These are phyloP conservation scores for Conticribra weissflogii DNA, from an alignment of 108 stramenopile species.

Conservation along the genomic window DNA sequence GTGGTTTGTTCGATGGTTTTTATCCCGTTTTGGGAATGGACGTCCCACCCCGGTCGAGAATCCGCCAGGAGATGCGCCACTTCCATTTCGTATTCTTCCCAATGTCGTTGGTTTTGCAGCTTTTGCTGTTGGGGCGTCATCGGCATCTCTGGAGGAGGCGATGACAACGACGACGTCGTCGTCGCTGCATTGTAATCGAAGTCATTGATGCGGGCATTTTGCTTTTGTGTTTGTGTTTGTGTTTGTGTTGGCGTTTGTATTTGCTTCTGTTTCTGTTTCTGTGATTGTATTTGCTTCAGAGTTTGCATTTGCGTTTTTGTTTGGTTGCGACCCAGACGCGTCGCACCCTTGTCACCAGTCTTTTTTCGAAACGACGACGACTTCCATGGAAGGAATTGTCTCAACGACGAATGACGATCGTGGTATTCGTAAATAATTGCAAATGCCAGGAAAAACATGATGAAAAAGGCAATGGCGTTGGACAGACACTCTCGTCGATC, in stretches of 20 bases:
- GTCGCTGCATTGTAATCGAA: too few species aligned
- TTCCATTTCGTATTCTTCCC: conserved; percentile 42
- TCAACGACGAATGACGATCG: neutral
- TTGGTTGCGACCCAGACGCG: too few species aligned
- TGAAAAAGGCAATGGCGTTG: neutral
- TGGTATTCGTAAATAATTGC: neutral
- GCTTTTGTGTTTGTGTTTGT: too few species aligned
- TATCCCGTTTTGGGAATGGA: conserved; percentile 13
- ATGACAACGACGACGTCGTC: neutral
- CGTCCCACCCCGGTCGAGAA: conserved; percentile 27
- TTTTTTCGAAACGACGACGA: neutral
- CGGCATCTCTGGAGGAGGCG: conserved; percentile 7
- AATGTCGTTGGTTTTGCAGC: conserved; percentile 3
- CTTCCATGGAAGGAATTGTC: neutral
- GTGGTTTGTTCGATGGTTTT: too few species aligned
- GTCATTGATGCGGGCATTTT: too few species aligned
- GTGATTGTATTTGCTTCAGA: too few species aligned
- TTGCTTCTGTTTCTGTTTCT: too few species aligned
- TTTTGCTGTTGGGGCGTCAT: conserved; percentile 1
- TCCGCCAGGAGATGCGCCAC: conserved; percentile 25
- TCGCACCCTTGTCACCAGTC: too few species aligned
- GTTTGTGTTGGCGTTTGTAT: too few species aligned
- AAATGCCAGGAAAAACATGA: neutral
- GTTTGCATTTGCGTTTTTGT: too few species aligned
- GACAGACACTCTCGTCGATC: neutral